These are phyloP conservation scores for Hyphodiscus sp. DNA, from an alignment of 2,329 filamentous ascomycete genomes.

Conservation along the genomic window DNA sequence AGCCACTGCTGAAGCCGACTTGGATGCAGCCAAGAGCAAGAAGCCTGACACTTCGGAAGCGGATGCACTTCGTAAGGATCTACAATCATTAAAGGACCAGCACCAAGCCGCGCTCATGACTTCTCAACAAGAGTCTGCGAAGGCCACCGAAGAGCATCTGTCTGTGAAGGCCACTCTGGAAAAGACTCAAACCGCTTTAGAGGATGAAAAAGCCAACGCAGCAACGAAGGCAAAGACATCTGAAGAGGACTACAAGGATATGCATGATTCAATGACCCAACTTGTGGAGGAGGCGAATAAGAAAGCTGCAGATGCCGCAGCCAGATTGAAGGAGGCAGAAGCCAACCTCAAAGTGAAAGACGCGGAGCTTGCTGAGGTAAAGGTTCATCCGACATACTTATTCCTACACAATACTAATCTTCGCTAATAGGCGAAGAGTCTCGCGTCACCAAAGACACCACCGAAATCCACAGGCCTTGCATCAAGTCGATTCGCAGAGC, in stretches of 20 bases:
- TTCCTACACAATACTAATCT: slow-evolving; percentile 12
- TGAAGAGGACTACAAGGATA: slow-evolving; percentile 48
- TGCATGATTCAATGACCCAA: slow-evolving; percentile 56
- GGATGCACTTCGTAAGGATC: slow-evolving; percentile 45
- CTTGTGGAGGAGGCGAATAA: slow-evolving; percentile 49
- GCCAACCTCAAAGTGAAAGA: slow-evolving; percentile 45
- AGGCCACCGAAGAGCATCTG: slow-evolving; percentile 35
- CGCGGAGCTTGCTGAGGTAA: slow-evolving; percentile 55
- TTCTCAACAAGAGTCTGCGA: slow-evolving; percentile 29
- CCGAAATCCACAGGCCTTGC: slow-evolving; percentile 38
- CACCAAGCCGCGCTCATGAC: slow-evolving; percentile 38
- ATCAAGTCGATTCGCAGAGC: slow-evolving; percentile 47
- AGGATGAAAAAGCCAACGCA: slow-evolving; percentile 44
- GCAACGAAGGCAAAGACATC: slow-evolving; percentile 45
- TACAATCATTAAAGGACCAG: slow-evolving; percentile 41
- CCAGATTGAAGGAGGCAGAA: slow-evolving; percentile 35
- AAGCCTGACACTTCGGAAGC: slow-evolving; percentile 49
- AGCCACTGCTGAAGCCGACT: slow-evolving; percentile 41
- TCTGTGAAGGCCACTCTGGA: slow-evolving; percentile 31
- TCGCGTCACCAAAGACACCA: slow-evolving; percentile 32
- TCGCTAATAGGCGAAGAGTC: slow-evolving; percentile 37
- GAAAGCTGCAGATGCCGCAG: slow-evolving; percentile 32
- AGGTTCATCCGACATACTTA: slow-evolving; percentile 35
- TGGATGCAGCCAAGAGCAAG: slow-evolving; percentile 50
- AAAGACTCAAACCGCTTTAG: slow-evolving; percentile 46